Evolutionary conservation across 768 basidiomycete species (phyloP).

Genomic region (Phaeolepiota aurea): DNA sequence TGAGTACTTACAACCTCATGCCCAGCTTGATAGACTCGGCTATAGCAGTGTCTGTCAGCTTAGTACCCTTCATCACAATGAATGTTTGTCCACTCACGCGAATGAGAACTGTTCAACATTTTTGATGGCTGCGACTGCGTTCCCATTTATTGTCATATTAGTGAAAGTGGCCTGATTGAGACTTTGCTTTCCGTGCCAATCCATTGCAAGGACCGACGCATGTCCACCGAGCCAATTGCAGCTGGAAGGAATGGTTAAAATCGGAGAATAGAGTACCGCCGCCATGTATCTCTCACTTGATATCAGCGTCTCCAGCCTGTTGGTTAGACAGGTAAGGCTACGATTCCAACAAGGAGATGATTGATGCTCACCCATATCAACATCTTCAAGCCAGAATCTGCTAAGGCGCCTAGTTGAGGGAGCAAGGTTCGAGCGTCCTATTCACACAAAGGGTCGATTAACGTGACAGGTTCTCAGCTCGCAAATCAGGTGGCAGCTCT

Average conservation of each 20-base stretch:
- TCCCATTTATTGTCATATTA: slow-evolving; percentile 50
- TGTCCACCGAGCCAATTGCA: slow-evolving; percentile 42
- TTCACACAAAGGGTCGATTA: not conserved
- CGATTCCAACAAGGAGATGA: slow-evolving; percentile 9
- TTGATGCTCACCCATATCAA: slow-evolving; percentile 35
- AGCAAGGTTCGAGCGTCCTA: slow-evolving; percentile 49
- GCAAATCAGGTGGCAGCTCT: slow-evolving; percentile 9
- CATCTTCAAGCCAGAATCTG: slow-evolving; percentile 31
- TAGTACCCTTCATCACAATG: too few relatives aligned
- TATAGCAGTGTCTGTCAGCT: slow-evolving; percentile 12
- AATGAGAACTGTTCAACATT: slow-evolving; percentile 63
- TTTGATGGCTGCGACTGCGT: slow-evolving; percentile 47
- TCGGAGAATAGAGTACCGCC: not conserved
- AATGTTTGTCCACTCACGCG: slow-evolving; percentile 53
- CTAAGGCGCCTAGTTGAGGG: slow-evolving; percentile 39
- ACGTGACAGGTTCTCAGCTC: not conserved
- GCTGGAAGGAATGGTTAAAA: slow-evolving; percentile 19
- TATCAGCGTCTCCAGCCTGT: slow-evolving; percentile 41
- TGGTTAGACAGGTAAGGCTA: slow-evolving; percentile 3
- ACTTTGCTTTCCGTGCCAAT: slow-evolving; percentile 34
- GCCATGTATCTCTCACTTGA: slow-evolving; percentile 28
- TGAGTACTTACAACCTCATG: slow-evolving; percentile 51
- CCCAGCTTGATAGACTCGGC: slow-evolving; percentile 48
- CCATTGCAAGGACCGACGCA: slow-evolving; percentile 32
- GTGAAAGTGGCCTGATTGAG: slow-evolving; percentile 28